These are phyloP conservation scores for Populus tremula DNA, from an alignment of 345 rosid genomes.

Conservation along the genomic window DNA sequence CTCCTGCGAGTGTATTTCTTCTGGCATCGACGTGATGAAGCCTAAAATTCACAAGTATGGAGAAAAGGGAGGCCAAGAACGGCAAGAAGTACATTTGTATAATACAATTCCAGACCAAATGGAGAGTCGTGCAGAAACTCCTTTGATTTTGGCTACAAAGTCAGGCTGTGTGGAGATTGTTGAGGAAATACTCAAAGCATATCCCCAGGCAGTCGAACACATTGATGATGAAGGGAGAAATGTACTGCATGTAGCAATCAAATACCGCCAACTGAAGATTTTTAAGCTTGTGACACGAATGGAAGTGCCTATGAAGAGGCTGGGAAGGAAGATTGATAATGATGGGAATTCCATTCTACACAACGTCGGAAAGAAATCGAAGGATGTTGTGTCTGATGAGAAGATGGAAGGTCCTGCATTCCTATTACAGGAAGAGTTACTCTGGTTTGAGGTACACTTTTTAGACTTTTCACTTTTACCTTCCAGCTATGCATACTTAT, in stretches of 20 bases:
- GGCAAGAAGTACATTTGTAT: not conserved
- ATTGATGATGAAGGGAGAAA: conserved; percentile 18
- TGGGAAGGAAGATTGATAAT: not conserved
- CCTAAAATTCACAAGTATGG: not conserved
- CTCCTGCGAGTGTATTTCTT: not conserved
- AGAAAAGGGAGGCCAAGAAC: not conserved
- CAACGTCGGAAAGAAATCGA: not conserved
- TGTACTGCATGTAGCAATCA: conserved; percentile 22
- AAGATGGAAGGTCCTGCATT: conserved; percentile 15
- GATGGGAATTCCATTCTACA: not conserved
- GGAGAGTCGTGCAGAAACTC: not conserved
- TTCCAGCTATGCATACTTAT: no score
- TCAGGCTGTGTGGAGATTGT: conserved; percentile 11
- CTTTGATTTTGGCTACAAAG: conserved; percentile 16
- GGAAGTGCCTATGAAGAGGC: conserved; percentile 7
- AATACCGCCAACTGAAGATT: conserved; percentile 13
- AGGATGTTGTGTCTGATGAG: conserved; percentile 8
- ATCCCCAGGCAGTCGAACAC: conserved; percentile 24
- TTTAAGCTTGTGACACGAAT: conserved; percentile 3
- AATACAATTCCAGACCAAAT: not conserved
- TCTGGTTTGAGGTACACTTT: no score
- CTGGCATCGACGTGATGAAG: not conserved
- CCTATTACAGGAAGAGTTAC: conserved; percentile 11
- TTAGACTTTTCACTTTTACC: no score
- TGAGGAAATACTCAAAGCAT: not conserved